These are phyloP conservation scores for Epichloe brachyelytri DNA, from an alignment of 2,329 filamentous ascomycete genomes.

Conservation along the genomic window DNA sequence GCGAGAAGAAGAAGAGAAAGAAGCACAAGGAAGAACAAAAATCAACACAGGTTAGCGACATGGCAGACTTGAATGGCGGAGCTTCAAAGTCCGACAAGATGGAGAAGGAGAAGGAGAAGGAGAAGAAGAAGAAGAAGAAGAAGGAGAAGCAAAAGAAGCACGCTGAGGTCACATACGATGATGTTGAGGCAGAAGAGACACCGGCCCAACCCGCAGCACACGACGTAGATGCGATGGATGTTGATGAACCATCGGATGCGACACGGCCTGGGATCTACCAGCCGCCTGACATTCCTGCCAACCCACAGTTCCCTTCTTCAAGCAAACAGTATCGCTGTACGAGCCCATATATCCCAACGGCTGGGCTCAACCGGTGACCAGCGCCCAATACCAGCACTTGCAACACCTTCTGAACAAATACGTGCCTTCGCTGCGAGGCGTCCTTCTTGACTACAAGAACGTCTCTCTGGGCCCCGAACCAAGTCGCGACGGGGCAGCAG, in stretches of 20 bases:
- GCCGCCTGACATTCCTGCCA: slow-evolving; percentile 25
- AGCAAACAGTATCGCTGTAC: slow-evolving; percentile 70
- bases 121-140: slow-evolving; percentile 11
- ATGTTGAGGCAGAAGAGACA: background rate
- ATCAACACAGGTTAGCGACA: slow-evolving; percentile 5
- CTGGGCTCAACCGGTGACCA: slow-evolving; percentile 56
- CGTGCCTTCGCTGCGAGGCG: slow-evolving; percentile 56
- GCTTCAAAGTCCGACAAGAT: slow-evolving; percentile 20
- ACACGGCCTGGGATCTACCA: slow-evolving; percentile 22
- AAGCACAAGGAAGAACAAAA: slow-evolving; percentile 16
- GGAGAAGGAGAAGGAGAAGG: slow-evolving; percentile 14
- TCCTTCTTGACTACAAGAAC: slow-evolving; percentile 64
- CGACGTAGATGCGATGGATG: slow-evolving; percentile 24
- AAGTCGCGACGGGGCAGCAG: slow-evolving; percentile 32
- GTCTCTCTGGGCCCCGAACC: slow-evolving; percentile 50
- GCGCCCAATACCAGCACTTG: slow-evolving; percentile 60
- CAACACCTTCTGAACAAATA: slow-evolving; percentile 65
- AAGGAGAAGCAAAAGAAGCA: slow-evolving; percentile 13
- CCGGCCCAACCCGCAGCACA: background rate
- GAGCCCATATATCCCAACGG: slow-evolving; percentile 60
- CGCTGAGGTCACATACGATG: slow-evolving; percentile 12
- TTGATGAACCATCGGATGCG: slow-evolving; percentile 20
- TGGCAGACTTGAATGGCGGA: background rate
- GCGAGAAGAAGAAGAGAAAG: slow-evolving; percentile 17
- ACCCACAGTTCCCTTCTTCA: slow-evolving; percentile 54